These are phyloP conservation scores for Claviceps purpurea DNA, from an alignment of 2,329 filamentous ascomycete species.

Conservation along the genomic window DNA sequence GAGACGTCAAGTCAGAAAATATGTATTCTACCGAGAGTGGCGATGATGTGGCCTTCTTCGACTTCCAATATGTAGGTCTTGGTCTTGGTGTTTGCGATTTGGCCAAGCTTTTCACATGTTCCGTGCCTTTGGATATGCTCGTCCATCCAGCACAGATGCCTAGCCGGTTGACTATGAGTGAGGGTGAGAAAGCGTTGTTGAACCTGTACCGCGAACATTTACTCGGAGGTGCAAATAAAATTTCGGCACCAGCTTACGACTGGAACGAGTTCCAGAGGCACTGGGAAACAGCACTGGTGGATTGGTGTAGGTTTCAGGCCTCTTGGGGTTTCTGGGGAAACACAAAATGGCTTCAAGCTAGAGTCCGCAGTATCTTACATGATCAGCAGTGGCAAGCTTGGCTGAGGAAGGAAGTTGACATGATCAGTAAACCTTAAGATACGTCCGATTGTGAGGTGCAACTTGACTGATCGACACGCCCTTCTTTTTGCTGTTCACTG, in stretches of 20 bases:
- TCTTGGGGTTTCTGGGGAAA: constrained; percentile 51
- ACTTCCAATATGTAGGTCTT: constrained; percentile 55
- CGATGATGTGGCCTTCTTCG: constrained; percentile 46
- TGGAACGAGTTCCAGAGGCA: constrained; percentile 43
- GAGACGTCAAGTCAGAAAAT: constrained; percentile 58
- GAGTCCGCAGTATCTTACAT: constrained; percentile 34
- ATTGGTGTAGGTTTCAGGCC: constrained; percentile 51
- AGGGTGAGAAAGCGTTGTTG: constrained; percentile 38
- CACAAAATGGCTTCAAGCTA: constrained; percentile 41
- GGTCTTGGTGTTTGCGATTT: constrained; percentile 53
- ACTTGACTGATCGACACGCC: background rate
- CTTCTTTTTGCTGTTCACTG: background rate
- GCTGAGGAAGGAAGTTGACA: background rate
- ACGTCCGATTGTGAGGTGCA: background rate
- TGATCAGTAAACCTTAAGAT: background rate
- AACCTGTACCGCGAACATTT: constrained; percentile 32
- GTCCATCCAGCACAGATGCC: constrained; percentile 17
- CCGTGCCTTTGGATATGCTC: constrained; percentile 43
- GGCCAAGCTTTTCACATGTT: constrained; percentile 54
- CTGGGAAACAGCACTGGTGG: constrained; percentile 54
- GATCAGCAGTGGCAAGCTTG: constrained; percentile 16
- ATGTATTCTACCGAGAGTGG: constrained; percentile 41
- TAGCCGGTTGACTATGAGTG: constrained; percentile 31
- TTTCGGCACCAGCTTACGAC: constrained; percentile 25
- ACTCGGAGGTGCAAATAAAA: constrained; percentile 6